Percentiles rank a stretch among this genome's conserved stretches.
These are phyloP conservation scores for Iberis amara DNA, from an alignment of 441 rosid genomes.

Conservation along the genomic window DNA sequence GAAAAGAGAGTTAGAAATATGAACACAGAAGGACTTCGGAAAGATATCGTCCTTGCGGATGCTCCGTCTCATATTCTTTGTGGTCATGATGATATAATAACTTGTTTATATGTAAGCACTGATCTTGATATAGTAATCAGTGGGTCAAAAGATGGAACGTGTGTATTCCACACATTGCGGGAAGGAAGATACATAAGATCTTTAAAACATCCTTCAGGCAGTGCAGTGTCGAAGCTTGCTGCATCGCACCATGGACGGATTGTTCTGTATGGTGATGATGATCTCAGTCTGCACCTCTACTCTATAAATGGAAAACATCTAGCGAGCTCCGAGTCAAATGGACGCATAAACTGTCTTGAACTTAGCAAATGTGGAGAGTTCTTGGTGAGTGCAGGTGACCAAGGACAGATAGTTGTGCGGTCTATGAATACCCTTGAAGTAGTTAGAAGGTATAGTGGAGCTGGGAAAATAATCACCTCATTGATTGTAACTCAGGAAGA, in stretches of 20 bases:
- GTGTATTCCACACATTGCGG: conserved; percentile 82
- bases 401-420: conserved; percentile 85
- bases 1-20: conserved; percentile 65
- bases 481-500: conserved; percentile 83
- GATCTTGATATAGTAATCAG: conserved; percentile 96
- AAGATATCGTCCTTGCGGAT: conserved; percentile 67
- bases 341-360: conserved; percentile 88
- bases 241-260: conserved; percentile 83
- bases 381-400: conserved; percentile 94
- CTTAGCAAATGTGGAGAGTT: conserved; percentile 86
- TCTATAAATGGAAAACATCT: conserved; percentile 93
- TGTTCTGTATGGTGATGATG: conserved; percentile 80
- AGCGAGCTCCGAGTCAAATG: conserved; percentile 87
- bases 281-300: conserved; percentile 86
- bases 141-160: conserved; percentile 98
- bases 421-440: conserved; percentile 88
- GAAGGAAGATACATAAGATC: conserved; percentile 95
- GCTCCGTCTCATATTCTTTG: conserved; percentile 94
- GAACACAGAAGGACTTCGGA: conserved; percentile 54
- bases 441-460: conserved; percentile 66
- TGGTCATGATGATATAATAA: conserved; percentile 93
- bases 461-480: conserved; percentile 81
- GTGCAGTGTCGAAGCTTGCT: conserved; percentile 80
- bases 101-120: conserved; percentile 74
- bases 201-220: conserved; percentile 75